A percentile compares a stretch with the other conserved stretches of the same genome.
Evolutionary conservation across 345 rosid genomes (phyloP).

Genomic region (Punica granatum): DNA sequence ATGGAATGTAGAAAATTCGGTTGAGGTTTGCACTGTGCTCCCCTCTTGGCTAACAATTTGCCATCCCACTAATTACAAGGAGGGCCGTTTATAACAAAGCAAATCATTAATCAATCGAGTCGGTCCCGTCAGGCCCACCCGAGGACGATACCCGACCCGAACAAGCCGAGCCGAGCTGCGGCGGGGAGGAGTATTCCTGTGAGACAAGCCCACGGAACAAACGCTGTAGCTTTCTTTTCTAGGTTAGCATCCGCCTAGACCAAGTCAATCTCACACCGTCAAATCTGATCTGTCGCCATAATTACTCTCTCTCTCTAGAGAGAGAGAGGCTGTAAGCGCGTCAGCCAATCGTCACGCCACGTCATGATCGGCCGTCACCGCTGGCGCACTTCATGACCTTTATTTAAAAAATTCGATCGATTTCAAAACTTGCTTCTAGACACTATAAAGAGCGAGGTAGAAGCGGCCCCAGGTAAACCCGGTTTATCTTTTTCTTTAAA

Average conservation of each 20-base stretch:
- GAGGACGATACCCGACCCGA: too few relatives aligned
- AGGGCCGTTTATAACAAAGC: too few relatives aligned
- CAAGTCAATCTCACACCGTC: not conserved
- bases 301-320: not conserved
- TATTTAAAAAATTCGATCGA: not conserved
- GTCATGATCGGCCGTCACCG: not conserved
- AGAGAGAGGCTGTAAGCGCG: not conserved
- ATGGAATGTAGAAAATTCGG: too few relatives aligned
- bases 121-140: too few relatives aligned
- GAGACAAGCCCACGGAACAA: not conserved
- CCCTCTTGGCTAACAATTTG: too few relatives aligned
- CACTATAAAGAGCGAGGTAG: not conserved
- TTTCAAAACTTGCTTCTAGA: not conserved
- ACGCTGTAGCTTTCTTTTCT: not conserved
- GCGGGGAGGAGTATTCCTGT: not conserved
- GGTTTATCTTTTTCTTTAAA: too few relatives aligned
- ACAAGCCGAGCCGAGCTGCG: too few relatives aligned
- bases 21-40: too few relatives aligned
- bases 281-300: not conserved
- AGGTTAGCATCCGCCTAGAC: not conserved
- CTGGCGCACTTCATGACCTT: not conserved
- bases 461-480: not conserved
- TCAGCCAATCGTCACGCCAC: constrained; percentile 5
- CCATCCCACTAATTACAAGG: too few relatives aligned
- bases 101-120: too few relatives aligned